Evolutionary conservation across 805 yeast species (phyloP).

Genomic region (Sugiyamaella lignohabitans): DNA sequence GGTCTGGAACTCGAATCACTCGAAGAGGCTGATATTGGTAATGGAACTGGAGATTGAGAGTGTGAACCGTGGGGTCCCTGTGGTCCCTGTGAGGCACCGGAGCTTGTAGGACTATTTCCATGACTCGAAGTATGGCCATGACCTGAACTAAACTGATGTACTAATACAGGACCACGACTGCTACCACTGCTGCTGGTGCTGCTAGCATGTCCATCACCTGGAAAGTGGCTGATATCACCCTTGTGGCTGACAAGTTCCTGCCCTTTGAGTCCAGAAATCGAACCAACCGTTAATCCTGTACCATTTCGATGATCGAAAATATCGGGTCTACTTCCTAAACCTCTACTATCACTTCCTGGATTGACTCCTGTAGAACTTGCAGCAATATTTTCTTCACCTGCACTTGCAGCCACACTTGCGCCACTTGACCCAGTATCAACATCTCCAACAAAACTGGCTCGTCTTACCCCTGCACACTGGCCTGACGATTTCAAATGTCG

Average conservation of each 20-base stretch:
- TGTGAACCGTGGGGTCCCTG: not conserved
- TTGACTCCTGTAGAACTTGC: no score
- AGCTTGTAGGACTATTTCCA: not conserved
- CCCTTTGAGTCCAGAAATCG: no score
- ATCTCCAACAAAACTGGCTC: conserved; percentile 11
- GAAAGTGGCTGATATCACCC: no score
- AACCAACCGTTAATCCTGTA: no score
- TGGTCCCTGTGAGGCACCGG: not conserved
- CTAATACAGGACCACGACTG: no score
- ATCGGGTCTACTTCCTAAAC: no score
- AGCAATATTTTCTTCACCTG: not conserved
- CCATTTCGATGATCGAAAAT: no score
- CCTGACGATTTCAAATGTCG: conserved; percentile 52
- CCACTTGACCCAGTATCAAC: not conserved
- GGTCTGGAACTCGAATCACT: not conserved
- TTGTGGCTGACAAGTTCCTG: no score
- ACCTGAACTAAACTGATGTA: not conserved
- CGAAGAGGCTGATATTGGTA: not conserved
- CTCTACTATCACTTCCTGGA: no score
- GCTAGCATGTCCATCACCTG: no score
- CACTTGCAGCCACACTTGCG: not conserved
- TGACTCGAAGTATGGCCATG: not conserved
- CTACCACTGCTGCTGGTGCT: no score
- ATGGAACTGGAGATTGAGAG: not conserved
- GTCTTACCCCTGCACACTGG: conserved; percentile 24